phyloP scores from a whole-genome alignment of 352 stramenopile species.

The Phytophthora tentaculata region DNA sequence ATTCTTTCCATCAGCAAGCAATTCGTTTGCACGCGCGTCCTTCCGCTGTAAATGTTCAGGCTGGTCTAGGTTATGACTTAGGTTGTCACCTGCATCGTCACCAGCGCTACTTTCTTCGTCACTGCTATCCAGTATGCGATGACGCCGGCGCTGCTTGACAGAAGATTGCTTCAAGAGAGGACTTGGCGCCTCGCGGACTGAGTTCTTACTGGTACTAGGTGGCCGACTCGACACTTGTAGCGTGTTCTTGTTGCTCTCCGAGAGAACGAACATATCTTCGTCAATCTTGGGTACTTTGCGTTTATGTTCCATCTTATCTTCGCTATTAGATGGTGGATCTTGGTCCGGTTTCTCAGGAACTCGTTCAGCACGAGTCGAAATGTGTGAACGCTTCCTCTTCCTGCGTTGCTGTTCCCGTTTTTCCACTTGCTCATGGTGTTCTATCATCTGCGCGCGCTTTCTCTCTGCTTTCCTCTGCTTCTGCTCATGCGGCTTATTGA shows the following conservation, averaged over 20 bases:
- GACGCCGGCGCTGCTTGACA: conserved; percentile 30
- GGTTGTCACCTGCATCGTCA: conserved; percentile 2
- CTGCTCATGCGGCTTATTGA: conserved; percentile 41
- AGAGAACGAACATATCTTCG: conserved; percentile 30
- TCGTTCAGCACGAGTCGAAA: not conserved
- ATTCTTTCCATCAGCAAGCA: not conserved
- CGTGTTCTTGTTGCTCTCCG: not conserved
- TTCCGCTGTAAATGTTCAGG: not conserved
- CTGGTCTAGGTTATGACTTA: conserved; percentile 6
- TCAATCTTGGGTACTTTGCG: conserved; percentile 8
- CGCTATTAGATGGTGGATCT: not conserved
- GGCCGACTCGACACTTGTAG: conserved; percentile 16
- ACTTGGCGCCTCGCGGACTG: not conserved
- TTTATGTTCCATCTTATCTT: conserved; percentile 7
- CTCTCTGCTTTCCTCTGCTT: conserved; percentile 29
- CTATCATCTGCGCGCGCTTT: conserved; percentile 10
- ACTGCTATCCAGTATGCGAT: conserved; percentile 50
- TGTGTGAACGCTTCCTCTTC: conserved; percentile 29
- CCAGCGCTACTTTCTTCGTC: conserved; percentile 40
- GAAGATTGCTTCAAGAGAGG: conserved; percentile 4
- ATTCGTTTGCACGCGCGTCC: not conserved
- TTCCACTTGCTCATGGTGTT: conserved; percentile 4
- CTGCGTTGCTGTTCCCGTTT: not conserved
- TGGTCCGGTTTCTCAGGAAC: not conserved
- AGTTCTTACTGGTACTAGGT: conserved; percentile 6